Evolutionary conservation across 495 filamentous ascomycete genomes (phyloP).

Genomic region (Podospora australis): DNA sequence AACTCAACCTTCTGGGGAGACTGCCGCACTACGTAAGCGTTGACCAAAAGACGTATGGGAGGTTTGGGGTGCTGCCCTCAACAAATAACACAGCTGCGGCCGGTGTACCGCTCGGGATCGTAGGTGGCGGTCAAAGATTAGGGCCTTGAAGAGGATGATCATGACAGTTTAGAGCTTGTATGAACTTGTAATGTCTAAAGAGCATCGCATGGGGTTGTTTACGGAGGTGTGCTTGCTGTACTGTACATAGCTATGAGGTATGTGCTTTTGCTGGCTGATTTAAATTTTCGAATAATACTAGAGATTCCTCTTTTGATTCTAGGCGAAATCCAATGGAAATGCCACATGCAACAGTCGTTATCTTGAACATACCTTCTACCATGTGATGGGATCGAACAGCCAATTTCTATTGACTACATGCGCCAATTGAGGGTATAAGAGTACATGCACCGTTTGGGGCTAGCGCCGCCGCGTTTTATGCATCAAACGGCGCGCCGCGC

Average conservation of each 20-base stretch:
- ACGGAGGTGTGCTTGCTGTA: too few species aligned
- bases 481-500: slow-evolving; percentile 9
- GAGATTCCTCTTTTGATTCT: too few species aligned
- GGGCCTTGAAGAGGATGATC: slow-evolving; percentile 42
- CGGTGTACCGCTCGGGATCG: slow-evolving; percentile 44
- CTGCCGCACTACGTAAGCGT: slow-evolving; percentile 86
- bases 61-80: slow-evolving; percentile 79
- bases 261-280: too few species aligned
- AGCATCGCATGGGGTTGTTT: too few species aligned
- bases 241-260: too few species aligned
- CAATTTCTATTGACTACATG: too few species aligned
- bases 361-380: too few species aligned
- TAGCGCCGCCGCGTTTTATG: slow-evolving; percentile 12
- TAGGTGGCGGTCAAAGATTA: slow-evolving; percentile 58
- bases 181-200: slow-evolving; percentile 1
- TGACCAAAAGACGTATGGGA: slow-evolving; percentile 94
- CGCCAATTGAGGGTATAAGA: neutral
- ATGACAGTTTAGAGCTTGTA: neutral
- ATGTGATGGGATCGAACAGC: too few species aligned
- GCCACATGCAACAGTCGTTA: too few species aligned
- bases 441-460: slow-evolving; percentile 1
- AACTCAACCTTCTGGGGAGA: slow-evolving; percentile 71
- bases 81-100: slow-evolving; percentile 35
- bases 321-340: too few species aligned
- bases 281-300: too few species aligned